Base-by-base conservation (phyloP, 306 rosid genomes). In the Geum urbanum region DNA sequence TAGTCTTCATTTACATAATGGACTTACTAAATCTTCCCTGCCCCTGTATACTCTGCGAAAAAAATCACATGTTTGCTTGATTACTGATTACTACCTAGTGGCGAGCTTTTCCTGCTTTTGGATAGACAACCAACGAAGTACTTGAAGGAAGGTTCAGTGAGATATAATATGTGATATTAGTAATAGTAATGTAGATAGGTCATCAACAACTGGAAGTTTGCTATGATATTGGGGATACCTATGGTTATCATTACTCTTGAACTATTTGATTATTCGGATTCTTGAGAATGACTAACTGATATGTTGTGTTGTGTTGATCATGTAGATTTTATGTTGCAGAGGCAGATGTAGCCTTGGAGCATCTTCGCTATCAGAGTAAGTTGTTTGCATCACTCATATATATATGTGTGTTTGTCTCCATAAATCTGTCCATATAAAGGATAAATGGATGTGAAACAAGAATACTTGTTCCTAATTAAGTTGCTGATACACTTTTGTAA, bases 1-100 rank as follows among this genome's bases (percentile, higher is more conserved):
- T 50, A 37, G 15, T 19, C 57, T 60, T 72, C 43, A 5, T 19
- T 41, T 53, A 5, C 50, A n/a, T 40, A n/a, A 45, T 35, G 6
- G 14, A 15, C 22, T 44, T 32, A 8, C 16, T 35, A 13, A 47
- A 22, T 40, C 59, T 44, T 15, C 11, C n/a, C n/a, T n/a, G n/a
- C 27, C 19, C 20, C 4, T 56, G 14, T 67, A n/a, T n/a, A 39
- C 73, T 77, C 79, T 84, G 82, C 91, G 91, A 96, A 94, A 97
- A 60, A 88, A 87, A 86, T 81, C 97, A 53, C 98, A 94, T 75
- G 88, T 94, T 83, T 94, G 98, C 83, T 82, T 94, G 79, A 86
- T 94, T 65, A 94, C 98, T 65, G 98, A 90, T 83, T 94, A 94
- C 76, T 94, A 80, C 81, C 96, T 22, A 96, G 98, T 20, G 97